Evolutionary conservation across 768 basidiomycete genomes (phyloP), one percentile per base, ranked within the genome.

Genomic region (Sarcodon sp.): DNA sequence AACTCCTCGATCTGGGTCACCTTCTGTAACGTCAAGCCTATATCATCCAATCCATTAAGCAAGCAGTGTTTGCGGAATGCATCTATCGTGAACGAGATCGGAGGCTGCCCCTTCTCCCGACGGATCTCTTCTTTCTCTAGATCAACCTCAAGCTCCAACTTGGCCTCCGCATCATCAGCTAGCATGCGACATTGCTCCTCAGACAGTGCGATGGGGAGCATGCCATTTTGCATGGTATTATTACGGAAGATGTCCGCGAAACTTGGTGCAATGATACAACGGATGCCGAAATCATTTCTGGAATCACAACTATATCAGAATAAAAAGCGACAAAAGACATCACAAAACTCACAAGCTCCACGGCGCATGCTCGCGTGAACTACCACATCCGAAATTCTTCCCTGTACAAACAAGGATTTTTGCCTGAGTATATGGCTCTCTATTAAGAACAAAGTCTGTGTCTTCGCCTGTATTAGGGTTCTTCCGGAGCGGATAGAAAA

Each of bases 1-100:
- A 97, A 99, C 38, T 63, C 55, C 51, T 73, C 69, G 54, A 99
- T 96, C n/a, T 72, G 62, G 8, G 67, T 67, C 33, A 71, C 79
- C 61, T 80, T 82, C 63, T 88, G 81, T 70, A 99, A 69, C 39
- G 96, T 99, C 64, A 99, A 69, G 38, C 85, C 92, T 53, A 99
- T 94, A 59, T 97, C 96, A 63, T 99, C 96, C 54, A 98, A 68
- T 33, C 96, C 96, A 58, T 99, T 92, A 66, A 99, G 63, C 63
- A 99, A 68, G 63, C 96, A 93, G 61, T 94, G 88, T 48, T 89
- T 72, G 53, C 93, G 75, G 84, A 98, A 99, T 0, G 83, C 67
- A 65, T 99, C 96, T 44, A 83, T 79, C 35, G 72, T 70, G 69
- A 99, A 99, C 37, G 72, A 49, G 53, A 96, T 80, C 15, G 83